Conservation (phyloP, 306 rosid species). For the Vicia sativa region DNA sequence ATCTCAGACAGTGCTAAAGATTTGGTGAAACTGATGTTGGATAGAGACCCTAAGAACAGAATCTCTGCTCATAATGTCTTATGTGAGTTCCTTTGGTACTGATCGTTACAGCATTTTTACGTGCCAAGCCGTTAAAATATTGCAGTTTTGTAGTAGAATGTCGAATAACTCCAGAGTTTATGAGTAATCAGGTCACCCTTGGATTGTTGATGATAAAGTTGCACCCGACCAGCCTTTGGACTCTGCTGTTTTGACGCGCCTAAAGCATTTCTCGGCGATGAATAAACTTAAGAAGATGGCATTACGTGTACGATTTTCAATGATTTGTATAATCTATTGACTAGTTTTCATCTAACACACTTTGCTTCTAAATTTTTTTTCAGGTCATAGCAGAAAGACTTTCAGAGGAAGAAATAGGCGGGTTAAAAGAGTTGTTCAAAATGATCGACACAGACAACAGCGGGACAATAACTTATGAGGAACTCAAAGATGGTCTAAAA, state of each 20-base stretch:
- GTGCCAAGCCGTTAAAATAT: conserved; percentile 19
- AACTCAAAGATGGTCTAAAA: conserved; percentile 76
- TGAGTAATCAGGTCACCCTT: conserved; percentile 73
- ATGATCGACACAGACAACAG: conserved; percentile 86
- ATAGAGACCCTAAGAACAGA: conserved; percentile 73
- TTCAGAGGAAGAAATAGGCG: conserved; percentile 95
- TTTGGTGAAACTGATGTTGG: conserved; percentile 68
- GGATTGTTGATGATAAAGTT: conserved; percentile 83
- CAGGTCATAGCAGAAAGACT: conserved; percentile 92
- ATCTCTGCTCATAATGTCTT: conserved; percentile 85
- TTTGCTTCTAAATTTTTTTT: conserved; percentile 19
- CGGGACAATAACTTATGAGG: conserved; percentile 87
- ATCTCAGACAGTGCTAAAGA: conserved; percentile 85
- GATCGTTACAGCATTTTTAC: conserved; percentile 23
- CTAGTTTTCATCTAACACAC: conserved; percentile 16
- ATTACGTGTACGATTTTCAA: conserved; percentile 56
- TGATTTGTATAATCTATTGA: conserved; percentile 9
- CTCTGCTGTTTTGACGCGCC: conserved; percentile 89
- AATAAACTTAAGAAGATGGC: conserved; percentile 92
- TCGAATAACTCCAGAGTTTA: conserved; percentile 34
- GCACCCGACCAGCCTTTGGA: conserved; percentile 90
- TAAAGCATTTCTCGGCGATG: conserved; percentile 92
- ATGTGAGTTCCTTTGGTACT: conserved; percentile 59
- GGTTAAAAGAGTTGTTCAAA: conserved; percentile 80
- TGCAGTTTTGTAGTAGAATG: conserved; percentile 25